Base-by-base conservation (phyloP, 371 early-diverging fungal species). In the Rhizomucor pusillus region DNA sequence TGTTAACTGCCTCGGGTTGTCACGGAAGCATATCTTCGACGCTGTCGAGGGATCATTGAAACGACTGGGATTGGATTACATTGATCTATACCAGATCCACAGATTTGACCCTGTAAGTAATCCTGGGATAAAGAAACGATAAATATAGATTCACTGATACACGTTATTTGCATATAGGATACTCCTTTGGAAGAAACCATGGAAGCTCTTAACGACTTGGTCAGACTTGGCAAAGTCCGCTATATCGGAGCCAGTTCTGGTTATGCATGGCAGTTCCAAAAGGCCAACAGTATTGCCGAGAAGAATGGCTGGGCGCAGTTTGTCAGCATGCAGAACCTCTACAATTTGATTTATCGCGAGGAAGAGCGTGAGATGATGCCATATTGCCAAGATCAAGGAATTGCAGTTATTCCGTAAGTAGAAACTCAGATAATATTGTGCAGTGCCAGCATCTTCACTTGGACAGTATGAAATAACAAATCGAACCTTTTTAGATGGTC, bases 31-130 rank as follows among this genome's bases (percentile, higher is more conserved):
- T 50, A 72, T 82, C 25, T 71, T 81, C 49, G 79, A 78, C 51
- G 65, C 77, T 29, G 69, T 80, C 1, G 78, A 82, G 13, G 80
- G 62, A 12, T 74, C 75, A 13, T 59, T 84, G 11, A 43, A 69
- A 45, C 65, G 85, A 14, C 56, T 81, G 34, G 69, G 61, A 33
- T 34, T 72, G 7, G 85, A 84, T 25, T 87, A 87, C 53, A 65
- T 87, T 22, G 87, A 88, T 55, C 66, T 89, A 43, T 84, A 84
- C 56, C 73, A 85, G 37, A 78, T 87, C 49, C 71, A 78, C 48
- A 66, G 74, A n/a, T 52, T 63, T 14, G 73, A 70, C 35, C 50
- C 22, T 43, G 70, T 63, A 54, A 54, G 64, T 35, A 14, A 16
- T 5, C 5, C 19, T n/a, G n/a, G n/a, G n/a, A n/a, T n/a, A n/a